Evolutionary conservation across 306 rosid species (phyloP).

Genomic region (Sindora glabra): DNA sequence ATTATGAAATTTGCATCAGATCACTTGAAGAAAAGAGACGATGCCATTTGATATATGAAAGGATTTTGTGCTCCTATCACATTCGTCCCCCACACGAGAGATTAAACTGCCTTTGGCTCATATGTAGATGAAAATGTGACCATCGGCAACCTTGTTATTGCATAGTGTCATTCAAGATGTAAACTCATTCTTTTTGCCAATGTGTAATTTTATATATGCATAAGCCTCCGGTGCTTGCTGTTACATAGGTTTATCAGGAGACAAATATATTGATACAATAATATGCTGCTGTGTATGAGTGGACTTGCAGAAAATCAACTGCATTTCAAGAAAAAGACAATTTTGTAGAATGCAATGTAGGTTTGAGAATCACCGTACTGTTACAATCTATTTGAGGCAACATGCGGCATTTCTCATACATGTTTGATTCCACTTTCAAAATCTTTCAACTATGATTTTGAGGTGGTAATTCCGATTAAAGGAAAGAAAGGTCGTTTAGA

Average conservation of each 20-base stretch:
- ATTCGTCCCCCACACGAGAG: background rate
- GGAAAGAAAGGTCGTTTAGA: no score
- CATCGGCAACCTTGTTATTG: background rate
- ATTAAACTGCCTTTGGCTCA: background rate
- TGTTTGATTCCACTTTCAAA: no score
- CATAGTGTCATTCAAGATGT: background rate
- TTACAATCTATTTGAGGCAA: no score
- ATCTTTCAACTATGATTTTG: no score
- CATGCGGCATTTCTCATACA: no score
- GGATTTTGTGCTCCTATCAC: background rate
- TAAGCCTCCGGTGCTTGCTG: background rate
- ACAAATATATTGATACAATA: background rate
- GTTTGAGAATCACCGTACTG: no score
- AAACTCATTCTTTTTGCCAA: background rate
- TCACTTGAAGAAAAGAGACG: background rate
- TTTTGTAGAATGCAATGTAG: no score
- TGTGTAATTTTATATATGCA: background rate
- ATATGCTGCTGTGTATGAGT: background rate
- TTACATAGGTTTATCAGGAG: background rate
- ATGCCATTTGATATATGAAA: background rate
- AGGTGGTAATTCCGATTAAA: no score
- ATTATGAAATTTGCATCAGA: conserved; percentile 2
- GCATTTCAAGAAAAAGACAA: no score
- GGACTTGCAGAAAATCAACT: background rate
- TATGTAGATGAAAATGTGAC: conserved; percentile 4